phyloP scores from a whole-genome alignment of 805 yeast species.

The Tetrapisispora pingtungensis region DNA sequence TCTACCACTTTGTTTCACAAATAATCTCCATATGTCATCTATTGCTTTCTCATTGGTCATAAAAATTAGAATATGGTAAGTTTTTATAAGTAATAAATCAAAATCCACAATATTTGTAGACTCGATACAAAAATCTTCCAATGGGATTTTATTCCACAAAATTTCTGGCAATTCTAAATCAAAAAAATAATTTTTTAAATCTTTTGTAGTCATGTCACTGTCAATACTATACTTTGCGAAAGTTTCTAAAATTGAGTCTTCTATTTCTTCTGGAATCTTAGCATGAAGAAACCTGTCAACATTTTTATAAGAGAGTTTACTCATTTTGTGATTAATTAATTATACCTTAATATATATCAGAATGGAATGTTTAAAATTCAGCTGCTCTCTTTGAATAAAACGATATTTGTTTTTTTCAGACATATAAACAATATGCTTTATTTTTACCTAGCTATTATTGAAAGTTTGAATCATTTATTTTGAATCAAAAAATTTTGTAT shows the following conservation, averaged over 20 bases:
- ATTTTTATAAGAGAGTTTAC: not conserved
- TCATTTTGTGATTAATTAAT: not conserved
- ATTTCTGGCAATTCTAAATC: conserved; percentile 27
- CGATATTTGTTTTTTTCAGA: too few species aligned
- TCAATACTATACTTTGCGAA: conserved; percentile 35
- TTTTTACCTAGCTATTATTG: too few species aligned
- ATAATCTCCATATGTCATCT: conserved; percentile 34
- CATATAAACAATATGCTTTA: too few species aligned
- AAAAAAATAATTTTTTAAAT: conserved; percentile 24
- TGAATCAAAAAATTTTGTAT: too few species aligned
- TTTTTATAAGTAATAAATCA: conserved; percentile 33
- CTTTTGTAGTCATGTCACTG: conserved; percentile 31
- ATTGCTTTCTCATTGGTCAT: conserved; percentile 31
- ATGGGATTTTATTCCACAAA: conserved; percentile 23
- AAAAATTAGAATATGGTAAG: conserved; percentile 34
- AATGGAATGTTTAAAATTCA: too few species aligned
- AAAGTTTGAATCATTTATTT: too few species aligned
- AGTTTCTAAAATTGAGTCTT: conserved; percentile 35
- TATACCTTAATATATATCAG: too few species aligned
- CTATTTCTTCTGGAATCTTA: conserved; percentile 34
- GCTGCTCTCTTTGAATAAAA: too few species aligned
- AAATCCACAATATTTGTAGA: conserved; percentile 40
- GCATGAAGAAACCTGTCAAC: conserved; percentile 23
- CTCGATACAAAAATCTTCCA: conserved; percentile 28
- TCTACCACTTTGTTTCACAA: conserved; percentile 23